Base-by-base conservation (phyloP, 1,139 yeast genomes). In the Nakaseomyces glabratus region DNA sequence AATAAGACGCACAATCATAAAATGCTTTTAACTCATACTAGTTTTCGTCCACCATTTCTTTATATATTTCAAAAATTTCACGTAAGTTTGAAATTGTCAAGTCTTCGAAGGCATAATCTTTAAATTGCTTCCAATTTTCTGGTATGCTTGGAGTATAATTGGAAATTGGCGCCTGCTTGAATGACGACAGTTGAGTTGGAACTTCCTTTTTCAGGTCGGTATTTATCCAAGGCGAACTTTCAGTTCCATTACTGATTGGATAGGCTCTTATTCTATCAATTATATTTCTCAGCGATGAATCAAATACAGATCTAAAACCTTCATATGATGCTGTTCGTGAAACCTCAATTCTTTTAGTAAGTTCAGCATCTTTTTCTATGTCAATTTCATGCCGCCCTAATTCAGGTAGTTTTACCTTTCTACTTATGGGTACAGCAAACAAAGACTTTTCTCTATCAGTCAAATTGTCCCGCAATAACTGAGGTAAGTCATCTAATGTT, bases 401-500 rank as follows among this genome's bases (percentile, higher is more conserved):
- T 8, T 17, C 31, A 13, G 54, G 53, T 18, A 49, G 15, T 4
- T 33, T 21, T 10, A 53, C 33, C 9, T 33, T 44, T 14, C 43
- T 45, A 23, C 48, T 44, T 4, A 51, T 40, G 10, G 46, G 42
- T 6, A 31, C 14, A 20, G 41, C 46, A 4, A 53, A 40, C 6
- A 44, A 17, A 7, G 35, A 31, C 21, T 28, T 35, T 25, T 50
- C 52, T 2, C 35, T 35, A 7, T 24, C 24, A 2, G 43, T 24
- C 20, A 52, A 29, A 20, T 44, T 37, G 8, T 37, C 42, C 26
- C 41, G 43, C 14, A 43, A 31, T 15, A 44, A 45, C 8, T 56
- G 55, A 1, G 68, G 50, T 31, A 71, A 51, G 36, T 69, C 66
- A 17, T 59, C 62, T 6, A 65, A 41, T 2, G 70, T 63, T 3